Conservation (phyloP, 2,329 filamentous ascomycete genomes). For the Daldinia sp. region DNA sequence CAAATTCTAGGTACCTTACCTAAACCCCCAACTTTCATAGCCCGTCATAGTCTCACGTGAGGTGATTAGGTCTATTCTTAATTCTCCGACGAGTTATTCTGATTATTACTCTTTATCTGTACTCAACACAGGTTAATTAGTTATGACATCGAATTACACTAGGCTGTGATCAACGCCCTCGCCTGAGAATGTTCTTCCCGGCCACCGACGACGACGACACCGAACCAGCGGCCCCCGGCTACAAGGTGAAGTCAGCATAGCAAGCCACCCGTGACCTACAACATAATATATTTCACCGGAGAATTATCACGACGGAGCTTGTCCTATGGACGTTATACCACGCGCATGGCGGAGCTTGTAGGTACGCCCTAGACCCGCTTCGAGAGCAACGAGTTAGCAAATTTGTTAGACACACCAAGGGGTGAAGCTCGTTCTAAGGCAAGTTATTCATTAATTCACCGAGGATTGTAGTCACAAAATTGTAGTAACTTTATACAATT, state of each 20-base stretch:
- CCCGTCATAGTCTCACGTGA: not conserved
- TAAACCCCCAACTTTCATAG: not conserved
- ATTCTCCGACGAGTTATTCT: constrained; percentile 2
- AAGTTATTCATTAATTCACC: constrained; percentile 7
- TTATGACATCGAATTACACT: constrained; percentile 14
- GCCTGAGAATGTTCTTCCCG: not conserved
- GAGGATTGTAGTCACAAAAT: constrained; percentile 1
- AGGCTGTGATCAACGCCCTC: constrained; percentile 5
- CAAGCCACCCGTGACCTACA: not conserved
- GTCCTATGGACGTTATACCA: constrained; percentile 2
- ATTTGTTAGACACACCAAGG: not conserved
- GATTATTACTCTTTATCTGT: not conserved
- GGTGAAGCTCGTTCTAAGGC: not conserved
- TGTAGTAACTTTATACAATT: constrained; percentile 4
- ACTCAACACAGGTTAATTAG: constrained; percentile 7
- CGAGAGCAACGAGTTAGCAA: constrained; percentile 3
- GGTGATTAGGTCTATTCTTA: not conserved
- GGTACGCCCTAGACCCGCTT: constrained; percentile 4
- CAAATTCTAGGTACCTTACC: not conserved
- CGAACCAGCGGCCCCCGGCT: not conserved
- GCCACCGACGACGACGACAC: not conserved
- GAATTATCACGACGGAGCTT: constrained; percentile 1
- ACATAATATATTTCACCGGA: constrained; percentile 2
- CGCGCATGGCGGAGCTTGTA: constrained; percentile 27
- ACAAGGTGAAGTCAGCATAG: not conserved